phyloP scores from a whole-genome alignment of 257 asterid species.

The Ligustrum vulgare region DNA sequence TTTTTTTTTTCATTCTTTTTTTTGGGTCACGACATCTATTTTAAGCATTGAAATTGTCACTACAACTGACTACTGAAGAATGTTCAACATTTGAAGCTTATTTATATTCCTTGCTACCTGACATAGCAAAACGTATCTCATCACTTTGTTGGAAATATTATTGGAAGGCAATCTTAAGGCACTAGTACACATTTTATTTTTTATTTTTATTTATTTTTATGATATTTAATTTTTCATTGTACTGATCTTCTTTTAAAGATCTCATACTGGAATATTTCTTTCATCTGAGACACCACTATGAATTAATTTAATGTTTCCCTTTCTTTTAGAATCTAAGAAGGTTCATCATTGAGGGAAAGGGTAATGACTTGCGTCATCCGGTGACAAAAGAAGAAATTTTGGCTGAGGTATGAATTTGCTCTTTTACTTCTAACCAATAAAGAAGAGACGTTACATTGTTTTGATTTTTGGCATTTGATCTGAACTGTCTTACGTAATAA shows the following conservation, averaged over 20 bases:
- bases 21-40: not conserved
- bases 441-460: constrained; percentile 11
- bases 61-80: constrained; percentile 1
- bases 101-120: constrained; percentile 8
- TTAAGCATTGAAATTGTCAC: not conserved
- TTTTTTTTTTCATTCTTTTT: not conserved
- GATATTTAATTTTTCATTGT: constrained; percentile 5
- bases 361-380: constrained; percentile 64
- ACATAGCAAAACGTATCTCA: constrained; percentile 15
- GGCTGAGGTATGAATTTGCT: constrained; percentile 57
- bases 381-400: constrained; percentile 80
- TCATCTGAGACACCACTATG: not conserved
- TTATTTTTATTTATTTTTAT: no score
- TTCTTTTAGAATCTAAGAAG: constrained; percentile 62
- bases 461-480: constrained; percentile 5
- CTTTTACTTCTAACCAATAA: not conserved
- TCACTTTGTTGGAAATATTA: not conserved
- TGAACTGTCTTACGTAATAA: not conserved
- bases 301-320: constrained; percentile 15
- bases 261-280: constrained; percentile 7
- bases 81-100: not conserved
- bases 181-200: not conserved
- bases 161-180: not conserved
- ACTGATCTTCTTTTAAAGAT: not conserved
- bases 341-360: constrained; percentile 59